Conservation (phyloP, 805 yeast genomes). For the Metschnikowia peoriensis region DNA sequence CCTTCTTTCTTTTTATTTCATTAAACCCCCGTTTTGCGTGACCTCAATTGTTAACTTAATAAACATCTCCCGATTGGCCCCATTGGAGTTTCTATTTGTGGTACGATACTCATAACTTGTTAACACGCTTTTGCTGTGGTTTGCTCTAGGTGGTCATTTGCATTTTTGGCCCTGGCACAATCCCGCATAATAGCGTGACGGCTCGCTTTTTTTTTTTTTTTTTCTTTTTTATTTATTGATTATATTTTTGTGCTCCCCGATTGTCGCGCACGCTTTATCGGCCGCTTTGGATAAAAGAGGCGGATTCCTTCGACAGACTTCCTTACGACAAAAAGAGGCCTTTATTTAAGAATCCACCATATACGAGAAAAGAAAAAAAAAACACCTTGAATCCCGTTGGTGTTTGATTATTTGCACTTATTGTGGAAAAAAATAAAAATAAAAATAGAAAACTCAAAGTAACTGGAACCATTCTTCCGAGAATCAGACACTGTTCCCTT, state of each 20-base stretch:
- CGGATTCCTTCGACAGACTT: not conserved
- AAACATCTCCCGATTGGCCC: not conserved
- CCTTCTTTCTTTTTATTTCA: not conserved
- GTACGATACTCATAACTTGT: not conserved
- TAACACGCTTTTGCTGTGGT: not conserved
- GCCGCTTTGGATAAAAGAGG: not conserved
- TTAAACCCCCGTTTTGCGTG: not conserved
- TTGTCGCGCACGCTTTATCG: constrained; percentile 3
- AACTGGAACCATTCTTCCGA: too few species aligned
- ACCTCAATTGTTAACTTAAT: not conserved
- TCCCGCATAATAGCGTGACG: not conserved
- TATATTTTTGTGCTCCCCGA: not conserved
- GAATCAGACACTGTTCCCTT: too few species aligned
- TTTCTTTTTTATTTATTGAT: too few species aligned
- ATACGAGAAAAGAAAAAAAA: not conserved
- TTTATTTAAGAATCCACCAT: not conserved
- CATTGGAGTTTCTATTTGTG: not conserved
- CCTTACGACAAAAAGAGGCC: not conserved
- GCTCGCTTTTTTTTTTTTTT: not conserved
- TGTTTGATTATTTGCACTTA: not conserved
- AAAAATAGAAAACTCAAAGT: too few species aligned
- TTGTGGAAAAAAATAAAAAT: too few species aligned
- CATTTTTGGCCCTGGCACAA: not conserved
- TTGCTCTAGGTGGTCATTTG: not conserved
- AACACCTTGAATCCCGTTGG: not conserved